Base-by-base conservation (phyloP, 129 eudicot genomes). In the Artemisia annua region DNA sequence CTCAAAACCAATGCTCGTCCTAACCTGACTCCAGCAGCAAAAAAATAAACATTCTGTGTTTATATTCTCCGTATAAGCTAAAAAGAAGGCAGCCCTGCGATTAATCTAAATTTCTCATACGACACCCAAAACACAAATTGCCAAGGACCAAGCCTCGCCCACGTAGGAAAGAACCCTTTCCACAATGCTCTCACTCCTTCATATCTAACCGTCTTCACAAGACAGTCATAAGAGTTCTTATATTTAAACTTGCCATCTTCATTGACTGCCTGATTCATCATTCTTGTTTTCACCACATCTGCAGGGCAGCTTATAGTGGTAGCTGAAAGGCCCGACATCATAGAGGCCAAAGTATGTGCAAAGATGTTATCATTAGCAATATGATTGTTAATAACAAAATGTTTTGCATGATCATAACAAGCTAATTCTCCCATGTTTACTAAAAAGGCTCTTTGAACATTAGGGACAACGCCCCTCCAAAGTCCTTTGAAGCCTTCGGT, bases 101-200 rank as follows among this genome's bases (percentile, higher is more conserved):
- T n/a, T 17, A 80, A 80, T 43, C 98, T 69, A 17, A 93, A 73
- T 48, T 81, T 87, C 77, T 93, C 98, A 65, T 93, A 93, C 2
- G 97, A 84, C 35, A 93, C 97, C 98, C 98, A 90, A 64, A 93
- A 93, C 67, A 87, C 96, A 83, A 93, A 93, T 71, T 93, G 98
- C 98, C 98, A 93, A 20, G 98, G 98, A 11, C 98, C 98, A 15
- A 93, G 89, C 82, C 97, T 83, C 20, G 97, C 86, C 98, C 98
- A 89, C 10, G 98, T 93, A n/a, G 98, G 98, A 77, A 93, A 78
- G 80, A 93, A 93, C 39, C 98, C 98, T 83, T 87, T 93, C 97
- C 96, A 90, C 30, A 93, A 76, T 6, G 98, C 98, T 62, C 85
- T 82, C 4, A 85, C 54, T 17, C 98, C 98, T 85, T 92, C 98